These are phyloP conservation scores for Ascodesmis nigricans DNA, from an alignment of 495 filamentous ascomycete species.

Conservation along the genomic window DNA sequence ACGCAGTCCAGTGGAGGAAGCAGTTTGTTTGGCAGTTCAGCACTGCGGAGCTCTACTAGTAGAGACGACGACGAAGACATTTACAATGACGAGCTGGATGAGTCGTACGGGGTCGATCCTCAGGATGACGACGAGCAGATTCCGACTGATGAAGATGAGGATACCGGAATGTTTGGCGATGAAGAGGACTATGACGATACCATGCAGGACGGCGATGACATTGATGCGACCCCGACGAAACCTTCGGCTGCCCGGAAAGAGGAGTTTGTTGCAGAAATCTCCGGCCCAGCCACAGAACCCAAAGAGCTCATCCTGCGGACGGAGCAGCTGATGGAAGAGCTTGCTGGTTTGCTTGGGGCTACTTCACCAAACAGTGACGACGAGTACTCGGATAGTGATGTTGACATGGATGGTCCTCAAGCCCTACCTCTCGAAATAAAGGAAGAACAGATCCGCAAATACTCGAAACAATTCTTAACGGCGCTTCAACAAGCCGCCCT, in stretches of 20 bases:
- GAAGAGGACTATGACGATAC: slow-evolving; percentile 10
- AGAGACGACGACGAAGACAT: not conserved
- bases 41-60: not conserved
- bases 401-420: slow-evolving; percentile 9
- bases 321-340: slow-evolving; percentile 15
- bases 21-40: slow-evolving; percentile 4
- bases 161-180: slow-evolving; percentile 10
- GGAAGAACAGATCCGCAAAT: slow-evolving; percentile 8
- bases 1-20: slow-evolving; percentile 1
- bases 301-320: slow-evolving; percentile 14
- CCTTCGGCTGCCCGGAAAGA: slow-evolving; percentile 6
- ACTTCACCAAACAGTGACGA: slow-evolving; percentile 6
- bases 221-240: slow-evolving; percentile 9
- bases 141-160: slow-evolving; percentile 13
- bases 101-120: not conserved
- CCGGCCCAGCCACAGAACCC: slow-evolving; percentile 11
- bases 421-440: slow-evolving; percentile 6
- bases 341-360: slow-evolving; percentile 8
- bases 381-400: slow-evolving; percentile 11
- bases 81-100: not conserved
- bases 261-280: not conserved
- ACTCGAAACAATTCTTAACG: slow-evolving; percentile 11
- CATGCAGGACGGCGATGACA: slow-evolving; percentile 2
- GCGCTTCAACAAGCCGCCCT: slow-evolving; percentile 5
- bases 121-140: slow-evolving; percentile 1